Conservation (phyloP, 495 filamentous ascomycete species). For the Aspergillus cristatus region DNA sequence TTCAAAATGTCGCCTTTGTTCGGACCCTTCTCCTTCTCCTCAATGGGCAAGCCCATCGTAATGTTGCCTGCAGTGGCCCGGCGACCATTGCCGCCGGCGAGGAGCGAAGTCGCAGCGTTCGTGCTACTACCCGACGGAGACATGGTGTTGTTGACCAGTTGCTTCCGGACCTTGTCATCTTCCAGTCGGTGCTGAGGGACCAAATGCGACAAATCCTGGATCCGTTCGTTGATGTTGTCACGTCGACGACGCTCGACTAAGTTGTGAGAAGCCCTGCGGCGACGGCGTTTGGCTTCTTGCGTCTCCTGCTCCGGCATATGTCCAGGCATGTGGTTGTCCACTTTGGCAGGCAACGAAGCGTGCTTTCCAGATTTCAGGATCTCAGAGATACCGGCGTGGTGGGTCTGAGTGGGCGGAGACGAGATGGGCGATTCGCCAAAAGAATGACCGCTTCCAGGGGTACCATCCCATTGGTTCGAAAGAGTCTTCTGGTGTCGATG, state of each 20-base stretch:
- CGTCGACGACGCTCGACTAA: constrained; percentile 87
- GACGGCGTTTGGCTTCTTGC: constrained; percentile 86
- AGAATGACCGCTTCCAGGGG: constrained; percentile 67
- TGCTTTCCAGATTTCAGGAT: constrained; percentile 61
- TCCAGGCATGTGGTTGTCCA: constrained; percentile 45
- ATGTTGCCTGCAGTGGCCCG: constrained; percentile 79
- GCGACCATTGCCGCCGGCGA: constrained; percentile 75
- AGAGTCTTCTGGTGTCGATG: constrained; percentile 72
- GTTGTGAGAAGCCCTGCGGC: constrained; percentile 90
- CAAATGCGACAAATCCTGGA: constrained; percentile 88
- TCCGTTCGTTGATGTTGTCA: constrained; percentile 98
- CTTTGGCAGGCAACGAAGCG: constrained; percentile 61
- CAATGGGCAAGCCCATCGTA: constrained; percentile 78
- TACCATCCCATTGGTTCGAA: constrained; percentile 74
- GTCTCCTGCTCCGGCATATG: constrained; percentile 50
- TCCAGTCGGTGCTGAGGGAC: constrained; percentile 89
- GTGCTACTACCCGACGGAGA: constrained; percentile 66
- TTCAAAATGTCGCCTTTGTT: constrained; percentile 99
- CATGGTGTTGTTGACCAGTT: constrained; percentile 80
- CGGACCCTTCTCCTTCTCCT: constrained; percentile 97
- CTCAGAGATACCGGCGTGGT: constrained; percentile 58
- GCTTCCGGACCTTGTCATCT: constrained; percentile 93
- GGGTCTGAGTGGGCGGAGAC: constrained; percentile 47
- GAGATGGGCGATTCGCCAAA: constrained; percentile 76
- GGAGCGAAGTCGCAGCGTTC: constrained; percentile 73